Evolutionary conservation across 2,329 filamentous ascomycete species (phyloP), one percentile per base, ranked within the genome.

Genomic region (Penicillium fuscoglaucum): DNA sequence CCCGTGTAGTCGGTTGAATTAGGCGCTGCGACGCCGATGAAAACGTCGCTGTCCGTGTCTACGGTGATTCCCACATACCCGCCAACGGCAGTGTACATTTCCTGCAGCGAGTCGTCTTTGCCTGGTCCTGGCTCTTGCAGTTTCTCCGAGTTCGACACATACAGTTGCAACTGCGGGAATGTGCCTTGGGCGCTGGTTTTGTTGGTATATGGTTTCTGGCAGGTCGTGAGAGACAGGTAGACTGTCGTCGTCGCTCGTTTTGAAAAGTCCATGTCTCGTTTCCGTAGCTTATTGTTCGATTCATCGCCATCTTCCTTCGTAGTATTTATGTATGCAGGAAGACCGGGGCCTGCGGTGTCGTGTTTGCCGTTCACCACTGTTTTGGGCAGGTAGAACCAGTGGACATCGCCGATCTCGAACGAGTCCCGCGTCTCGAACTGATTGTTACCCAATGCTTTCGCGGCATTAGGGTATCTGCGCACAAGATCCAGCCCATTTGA

Each of bases 181-280:
- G 78, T 50, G 31, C 58, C 66, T 12, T 65, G 69, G 15, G 76
- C 73, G 52, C 76, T 67, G 12, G 78, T 76, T 2, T 76, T 78
- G 41, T 83, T 84, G 41, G 82, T 79, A 21, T 76, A 72, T 13
- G 93, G 95, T 67, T 96, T 91, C 28, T 85, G 75, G 74, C 95
- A 99, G 1, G 90, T 93, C 65, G 92, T 98, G 44, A 92, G 86
- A 2, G 92, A 92, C 54, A 99, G 82, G 73, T 89, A 97, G 3
- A 98, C 79, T 1, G 77, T 84, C 40, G 77, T 84, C 43, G 75
- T 80, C 17, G 74, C 74, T 26, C 75, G 70, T 26, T 70, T 68
- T 31, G 66, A 53, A 43, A 68, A 40, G 21, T 64, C 41, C 29
- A 4, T n/a, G 17, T 46, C 57, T 45, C 60, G 55, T 54, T 66